phyloP scores from a whole-genome alignment of 495 filamentous ascomycete genomes.

The Penicillium macrosclerotiorum region DNA sequence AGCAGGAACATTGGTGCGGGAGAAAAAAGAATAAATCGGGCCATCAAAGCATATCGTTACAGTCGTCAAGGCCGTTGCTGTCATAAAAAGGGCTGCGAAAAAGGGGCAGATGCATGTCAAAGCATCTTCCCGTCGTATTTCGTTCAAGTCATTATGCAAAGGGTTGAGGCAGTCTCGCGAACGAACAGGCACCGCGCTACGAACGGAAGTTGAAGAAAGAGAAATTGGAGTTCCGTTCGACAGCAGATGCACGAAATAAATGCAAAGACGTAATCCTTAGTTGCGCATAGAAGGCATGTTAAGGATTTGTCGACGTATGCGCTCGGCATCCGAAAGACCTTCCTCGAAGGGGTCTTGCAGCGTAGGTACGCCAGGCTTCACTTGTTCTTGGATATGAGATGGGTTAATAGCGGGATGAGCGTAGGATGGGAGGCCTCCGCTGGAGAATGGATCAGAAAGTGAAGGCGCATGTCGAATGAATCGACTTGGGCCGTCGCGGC shows the following conservation, averaged over 20 bases:
- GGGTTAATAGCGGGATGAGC: slow-evolving; percentile 2
- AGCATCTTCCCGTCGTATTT: slow-evolving; percentile 20
- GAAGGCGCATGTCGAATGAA: slow-evolving; percentile 38
- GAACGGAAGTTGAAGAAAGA: slow-evolving; percentile 14
- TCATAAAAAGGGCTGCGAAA: slow-evolving; percentile 29
- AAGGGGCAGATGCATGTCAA: slow-evolving; percentile 5
- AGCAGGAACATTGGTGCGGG: not conserved
- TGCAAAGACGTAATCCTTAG: too few species aligned
- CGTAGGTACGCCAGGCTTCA: slow-evolving; percentile 15
- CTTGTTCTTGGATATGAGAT: slow-evolving; percentile 18
- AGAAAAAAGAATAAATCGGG: slow-evolving; percentile 5
- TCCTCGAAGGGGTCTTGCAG: slow-evolving; percentile 39
- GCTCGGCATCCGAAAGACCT: slow-evolving; percentile 47
- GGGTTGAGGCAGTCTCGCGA: slow-evolving; percentile 16
- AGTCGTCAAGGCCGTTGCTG: slow-evolving; percentile 42
- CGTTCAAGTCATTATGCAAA: slow-evolving; percentile 35
- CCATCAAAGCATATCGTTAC: slow-evolving; percentile 33
- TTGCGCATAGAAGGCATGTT: slow-evolving; percentile 38
- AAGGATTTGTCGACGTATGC: slow-evolving; percentile 45
- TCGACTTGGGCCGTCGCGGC: slow-evolving; percentile 25
- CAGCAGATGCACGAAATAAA: too few species aligned
- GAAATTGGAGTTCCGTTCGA: too few species aligned
- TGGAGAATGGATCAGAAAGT: slow-evolving; percentile 43
- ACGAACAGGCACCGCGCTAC: slow-evolving; percentile 19
- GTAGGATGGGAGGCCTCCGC: slow-evolving; percentile 22